Conservation (phyloP, 1,284 basidiomycete species). For the Papiliotrema fonsecae region DNA sequence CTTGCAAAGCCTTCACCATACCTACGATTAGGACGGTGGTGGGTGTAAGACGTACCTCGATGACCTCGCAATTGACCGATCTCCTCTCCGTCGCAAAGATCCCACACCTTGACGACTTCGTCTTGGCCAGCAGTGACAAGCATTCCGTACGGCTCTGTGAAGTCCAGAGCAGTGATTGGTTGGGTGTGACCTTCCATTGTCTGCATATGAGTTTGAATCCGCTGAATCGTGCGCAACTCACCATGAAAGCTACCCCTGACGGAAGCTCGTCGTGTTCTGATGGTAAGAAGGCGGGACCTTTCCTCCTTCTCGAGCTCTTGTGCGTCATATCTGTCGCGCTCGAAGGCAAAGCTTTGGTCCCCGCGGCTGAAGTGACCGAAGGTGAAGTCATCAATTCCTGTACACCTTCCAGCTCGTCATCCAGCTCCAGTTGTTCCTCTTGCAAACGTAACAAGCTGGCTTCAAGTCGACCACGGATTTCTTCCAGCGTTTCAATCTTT, state of each 20-base stretch:
- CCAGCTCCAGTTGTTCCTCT: conserved; percentile 91
- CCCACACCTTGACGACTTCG: conserved; percentile 57
- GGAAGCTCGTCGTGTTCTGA: conserved; percentile 97
- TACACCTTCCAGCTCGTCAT: conserved; percentile 87
- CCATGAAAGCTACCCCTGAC: conserved; percentile 94
- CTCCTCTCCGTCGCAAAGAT: conserved; percentile 60
- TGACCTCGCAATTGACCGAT: conserved; percentile 77
- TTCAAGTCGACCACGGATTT: conserved; percentile 73
- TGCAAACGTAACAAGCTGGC: conserved; percentile 78
- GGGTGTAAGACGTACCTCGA: conserved; percentile 48
- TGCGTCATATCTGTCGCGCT: conserved; percentile 10
- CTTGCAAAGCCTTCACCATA: conserved; percentile 82
- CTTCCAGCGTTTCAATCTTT: conserved; percentile 82
- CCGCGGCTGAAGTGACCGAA: conserved; percentile 35
- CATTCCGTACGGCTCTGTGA: conserved; percentile 93
- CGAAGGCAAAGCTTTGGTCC: conserved; percentile 34
- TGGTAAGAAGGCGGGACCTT: conserved; percentile 89
- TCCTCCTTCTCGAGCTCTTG: conserved; percentile 31
- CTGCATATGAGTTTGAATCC: conserved; percentile 48
- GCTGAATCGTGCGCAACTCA: conserved; percentile 38
- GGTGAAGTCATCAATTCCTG: conserved; percentile 69
- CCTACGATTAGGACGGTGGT: conserved; percentile 28
- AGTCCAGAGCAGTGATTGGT: conserved; percentile 84
- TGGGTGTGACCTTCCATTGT: conserved; percentile 74
- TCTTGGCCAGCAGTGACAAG: conserved; percentile 76